phyloP scores from a whole-genome alignment of 2,329 filamentous ascomycete species.

The Calonectria hawksworthii region DNA sequence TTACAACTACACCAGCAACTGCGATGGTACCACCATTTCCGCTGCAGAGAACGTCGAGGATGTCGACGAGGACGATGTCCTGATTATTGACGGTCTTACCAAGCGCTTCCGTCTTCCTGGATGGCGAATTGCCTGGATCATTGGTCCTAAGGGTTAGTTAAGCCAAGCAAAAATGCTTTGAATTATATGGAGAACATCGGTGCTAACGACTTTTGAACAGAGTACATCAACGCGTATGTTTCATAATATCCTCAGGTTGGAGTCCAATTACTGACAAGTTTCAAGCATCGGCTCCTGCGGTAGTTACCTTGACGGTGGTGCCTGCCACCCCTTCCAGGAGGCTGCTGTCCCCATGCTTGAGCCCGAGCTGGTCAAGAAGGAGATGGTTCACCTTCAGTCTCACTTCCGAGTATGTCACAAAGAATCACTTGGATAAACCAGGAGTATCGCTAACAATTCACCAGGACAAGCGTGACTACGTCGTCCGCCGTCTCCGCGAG shows the following conservation, averaged over 20 bases:
- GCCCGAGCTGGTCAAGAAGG: slow-evolving; percentile 80
- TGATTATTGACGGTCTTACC: slow-evolving; percentile 95
- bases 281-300: slow-evolving; percentile 85
- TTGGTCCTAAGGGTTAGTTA: slow-evolving; percentile 81
- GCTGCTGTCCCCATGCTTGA: slow-evolving; percentile 95
- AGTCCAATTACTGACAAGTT: slow-evolving; percentile 31
- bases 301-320: slow-evolving; percentile 93
- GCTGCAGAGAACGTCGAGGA: slow-evolving; percentile 92
- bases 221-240: slow-evolving; percentile 87
- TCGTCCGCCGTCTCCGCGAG: slow-evolving; percentile 81
- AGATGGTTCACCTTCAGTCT: slow-evolving; percentile 90
- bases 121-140: slow-evolving; percentile 96
- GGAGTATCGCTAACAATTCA: slow-evolving; percentile 35
- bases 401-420: slow-evolving; percentile 80
- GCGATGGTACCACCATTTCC: slow-evolving; percentile 90
- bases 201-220: slow-evolving; percentile 53
- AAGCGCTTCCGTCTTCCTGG: slow-evolving; percentile 97
- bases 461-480: slow-evolving; percentile 90
- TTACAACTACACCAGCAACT: slow-evolving; percentile 95
- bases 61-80: slow-evolving; percentile 89
- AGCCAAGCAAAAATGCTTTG: background rate
- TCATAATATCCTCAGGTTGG: background rate
- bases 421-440: background rate
- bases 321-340: slow-evolving; percentile 96
- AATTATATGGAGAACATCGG: background rate